These are phyloP conservation scores for Talaromyces nanjingensis DNA, from an alignment of 495 filamentous ascomycete genomes.

Conservation along the genomic window DNA sequence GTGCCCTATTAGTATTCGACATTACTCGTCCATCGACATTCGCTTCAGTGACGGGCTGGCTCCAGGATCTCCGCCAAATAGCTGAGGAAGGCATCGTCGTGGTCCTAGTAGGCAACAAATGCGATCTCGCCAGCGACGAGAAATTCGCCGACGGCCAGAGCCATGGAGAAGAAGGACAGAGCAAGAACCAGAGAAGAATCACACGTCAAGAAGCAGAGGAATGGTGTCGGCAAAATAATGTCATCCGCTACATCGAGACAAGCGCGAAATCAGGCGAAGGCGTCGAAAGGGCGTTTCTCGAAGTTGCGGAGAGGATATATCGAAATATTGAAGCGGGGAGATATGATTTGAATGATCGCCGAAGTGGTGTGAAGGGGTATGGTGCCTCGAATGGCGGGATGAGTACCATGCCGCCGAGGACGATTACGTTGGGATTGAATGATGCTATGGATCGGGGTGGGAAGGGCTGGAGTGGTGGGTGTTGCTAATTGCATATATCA, in stretches of 20 bases:
- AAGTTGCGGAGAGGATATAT: constrained; percentile 90
- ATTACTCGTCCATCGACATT: constrained; percentile 85
- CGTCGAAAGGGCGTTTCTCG: constrained; percentile 86
- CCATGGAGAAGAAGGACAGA: constrained; percentile 17
- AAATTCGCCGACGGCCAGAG: neutral
- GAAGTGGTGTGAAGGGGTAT: constrained; percentile 84
- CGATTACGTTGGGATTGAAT: constrained; percentile 52
- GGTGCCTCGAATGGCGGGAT: constrained; percentile 42
- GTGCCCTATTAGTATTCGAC: constrained; percentile 91
- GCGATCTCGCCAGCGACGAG: constrained; percentile 57
- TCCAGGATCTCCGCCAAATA: constrained; percentile 84
- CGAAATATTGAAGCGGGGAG: constrained; percentile 88
- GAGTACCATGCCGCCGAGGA: constrained; percentile 35
- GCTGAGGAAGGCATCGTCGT: constrained; percentile 92
- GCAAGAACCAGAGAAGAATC: constrained; percentile 66
- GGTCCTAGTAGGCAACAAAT: constrained; percentile 91
- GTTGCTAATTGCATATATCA: constrained; percentile 29
- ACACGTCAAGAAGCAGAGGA: constrained; percentile 71
- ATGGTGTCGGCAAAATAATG: constrained; percentile 76
- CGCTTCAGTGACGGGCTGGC: constrained; percentile 76
- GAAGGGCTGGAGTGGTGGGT: constrained; percentile 37
- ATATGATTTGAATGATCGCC: constrained; percentile 90
- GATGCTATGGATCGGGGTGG: constrained; percentile 43
- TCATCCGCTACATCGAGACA: constrained; percentile 92
- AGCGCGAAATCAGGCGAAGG: constrained; percentile 88